phyloP scores from a whole-genome alignment of 208 protist genomes.

The Crithidia fasciculata region DNA sequence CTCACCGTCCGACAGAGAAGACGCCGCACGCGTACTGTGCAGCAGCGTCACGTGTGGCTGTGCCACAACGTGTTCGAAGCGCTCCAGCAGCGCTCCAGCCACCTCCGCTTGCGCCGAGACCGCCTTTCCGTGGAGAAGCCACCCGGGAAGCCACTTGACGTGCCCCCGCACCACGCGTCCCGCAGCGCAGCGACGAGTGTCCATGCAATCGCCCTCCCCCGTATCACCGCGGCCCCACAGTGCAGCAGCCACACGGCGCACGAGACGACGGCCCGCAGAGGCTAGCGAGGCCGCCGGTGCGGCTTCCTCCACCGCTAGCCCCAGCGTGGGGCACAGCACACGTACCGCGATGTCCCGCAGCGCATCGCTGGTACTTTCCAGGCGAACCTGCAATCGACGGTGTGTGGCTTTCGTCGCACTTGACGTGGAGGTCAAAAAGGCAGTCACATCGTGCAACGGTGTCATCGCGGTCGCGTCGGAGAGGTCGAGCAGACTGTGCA shows the following conservation, averaged over 20 bases:
- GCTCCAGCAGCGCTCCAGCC: conserved; percentile 45
- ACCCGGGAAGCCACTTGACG: conserved; percentile 74
- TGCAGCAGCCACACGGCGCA: background rate
- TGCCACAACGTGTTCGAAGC: conserved; percentile 42
- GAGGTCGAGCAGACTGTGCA: conserved; percentile 26
- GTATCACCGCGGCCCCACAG: conserved; percentile 2
- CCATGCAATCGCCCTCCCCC: too few species aligned
- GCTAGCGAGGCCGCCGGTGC: conserved; percentile 4
- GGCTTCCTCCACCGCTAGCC: background rate
- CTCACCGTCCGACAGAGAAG: background rate
- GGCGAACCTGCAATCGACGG: conserved; percentile 14
- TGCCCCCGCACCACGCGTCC: conserved; percentile 54
- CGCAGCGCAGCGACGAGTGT: background rate
- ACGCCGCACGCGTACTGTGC: conserved; percentile 3
- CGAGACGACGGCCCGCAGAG: background rate
- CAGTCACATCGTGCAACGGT: background rate
- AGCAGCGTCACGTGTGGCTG: conserved; percentile 75
- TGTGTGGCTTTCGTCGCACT: background rate
- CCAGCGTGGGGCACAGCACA: conserved; percentile 11
- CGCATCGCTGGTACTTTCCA: conserved; percentile 10
- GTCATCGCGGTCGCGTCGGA: background rate
- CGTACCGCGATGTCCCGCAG: conserved; percentile 13
- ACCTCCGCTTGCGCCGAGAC: conserved; percentile 10
- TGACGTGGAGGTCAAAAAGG: background rate
- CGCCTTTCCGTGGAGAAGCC: conserved; percentile 55